phyloP scores from a whole-genome alignment of 2,329 filamentous ascomycete species.

The Paecilomyces dactylethromorphus region DNA sequence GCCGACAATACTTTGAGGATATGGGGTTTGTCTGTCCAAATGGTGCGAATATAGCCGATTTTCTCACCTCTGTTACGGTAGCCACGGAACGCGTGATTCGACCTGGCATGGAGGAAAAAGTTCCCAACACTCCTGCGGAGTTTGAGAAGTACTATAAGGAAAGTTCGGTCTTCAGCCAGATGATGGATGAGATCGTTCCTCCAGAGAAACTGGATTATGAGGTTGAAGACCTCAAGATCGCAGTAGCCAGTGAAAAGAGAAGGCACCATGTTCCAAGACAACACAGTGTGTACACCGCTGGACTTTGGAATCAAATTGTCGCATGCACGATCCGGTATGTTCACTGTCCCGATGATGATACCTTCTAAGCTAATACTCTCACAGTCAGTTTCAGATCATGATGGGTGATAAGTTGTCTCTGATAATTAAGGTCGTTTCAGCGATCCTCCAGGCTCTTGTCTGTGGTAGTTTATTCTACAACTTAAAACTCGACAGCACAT shows the following conservation, averaged over 20 bases:
- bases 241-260: slow-evolving; percentile 23
- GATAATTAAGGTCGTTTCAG: slow-evolving; percentile 39
- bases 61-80: slow-evolving; percentile 58
- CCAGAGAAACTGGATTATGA: slow-evolving; percentile 23
- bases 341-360: not conserved
- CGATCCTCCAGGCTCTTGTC: slow-evolving; percentile 32
- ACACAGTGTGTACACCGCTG: slow-evolving; percentile 24
- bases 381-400: slow-evolving; percentile 45
- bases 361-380: slow-evolving; percentile 11
- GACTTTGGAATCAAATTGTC: slow-evolving; percentile 33
- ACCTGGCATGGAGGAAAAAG: slow-evolving; percentile 21
- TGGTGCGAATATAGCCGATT: slow-evolving; percentile 60
- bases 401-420: slow-evolving; percentile 46
- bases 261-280: slow-evolving; percentile 24
- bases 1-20: slow-evolving; percentile 56
- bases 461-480: slow-evolving; percentile 47
- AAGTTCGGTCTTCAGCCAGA: slow-evolving; percentile 44
- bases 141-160: slow-evolving; percentile 46
- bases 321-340: slow-evolving; percentile 38
- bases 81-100: slow-evolving; percentile 39
- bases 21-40: slow-evolving; percentile 57
- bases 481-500: slow-evolving; percentile 42
- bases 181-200: slow-evolving; percentile 41
- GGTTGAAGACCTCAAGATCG: slow-evolving; percentile 20
- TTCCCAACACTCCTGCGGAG: slow-evolving; percentile 27